Evolutionary conservation across 495 filamentous ascomycete genomes (phyloP).

Genomic region (Bacidia rubella): DNA sequence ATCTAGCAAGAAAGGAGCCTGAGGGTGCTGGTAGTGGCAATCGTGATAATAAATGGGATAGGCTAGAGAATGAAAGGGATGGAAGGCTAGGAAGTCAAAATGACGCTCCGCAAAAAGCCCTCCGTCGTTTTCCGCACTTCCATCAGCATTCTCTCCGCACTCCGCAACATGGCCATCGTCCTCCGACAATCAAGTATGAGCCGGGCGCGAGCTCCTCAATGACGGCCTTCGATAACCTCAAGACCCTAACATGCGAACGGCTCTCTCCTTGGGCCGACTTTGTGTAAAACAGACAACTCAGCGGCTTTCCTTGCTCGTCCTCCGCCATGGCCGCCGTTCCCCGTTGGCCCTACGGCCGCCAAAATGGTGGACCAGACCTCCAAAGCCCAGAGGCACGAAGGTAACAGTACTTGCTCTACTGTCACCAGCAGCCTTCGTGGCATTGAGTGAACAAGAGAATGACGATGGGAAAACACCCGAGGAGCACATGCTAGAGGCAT

Average conservation of each 20-base stretch:
- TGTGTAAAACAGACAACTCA: conserved; percentile 29
- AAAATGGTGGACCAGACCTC: conserved; percentile 2
- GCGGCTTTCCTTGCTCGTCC: conserved; percentile 13
- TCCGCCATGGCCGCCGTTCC: conserved; percentile 14
- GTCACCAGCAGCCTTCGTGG: conserved; percentile 56
- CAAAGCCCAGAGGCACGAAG: conserved; percentile 21
- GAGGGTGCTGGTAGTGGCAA: too few species aligned
- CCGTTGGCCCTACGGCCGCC: not conserved
- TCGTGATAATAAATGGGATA: too few species aligned
- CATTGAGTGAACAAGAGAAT: conserved; percentile 52
- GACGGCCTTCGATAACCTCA: not conserved
- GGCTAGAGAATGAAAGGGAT: too few species aligned
- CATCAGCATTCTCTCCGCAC: too few species aligned
- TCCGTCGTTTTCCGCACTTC: not conserved
- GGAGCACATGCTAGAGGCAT: conserved; percentile 71
- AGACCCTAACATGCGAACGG: conserved; percentile 37
- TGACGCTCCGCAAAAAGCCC: not conserved
- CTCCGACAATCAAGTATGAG: not conserved
- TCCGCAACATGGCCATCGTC: not conserved
- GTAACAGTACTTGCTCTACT: conserved; percentile 28
- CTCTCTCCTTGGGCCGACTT: conserved; percentile 37
- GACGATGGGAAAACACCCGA: conserved; percentile 57
- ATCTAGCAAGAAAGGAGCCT: too few species aligned
- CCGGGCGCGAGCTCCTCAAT: not conserved
- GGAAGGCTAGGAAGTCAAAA: not conserved